These are phyloP conservation scores for Pharnaceum exiguum DNA, from an alignment of 148 eudicot species.

Conservation along the genomic window DNA sequence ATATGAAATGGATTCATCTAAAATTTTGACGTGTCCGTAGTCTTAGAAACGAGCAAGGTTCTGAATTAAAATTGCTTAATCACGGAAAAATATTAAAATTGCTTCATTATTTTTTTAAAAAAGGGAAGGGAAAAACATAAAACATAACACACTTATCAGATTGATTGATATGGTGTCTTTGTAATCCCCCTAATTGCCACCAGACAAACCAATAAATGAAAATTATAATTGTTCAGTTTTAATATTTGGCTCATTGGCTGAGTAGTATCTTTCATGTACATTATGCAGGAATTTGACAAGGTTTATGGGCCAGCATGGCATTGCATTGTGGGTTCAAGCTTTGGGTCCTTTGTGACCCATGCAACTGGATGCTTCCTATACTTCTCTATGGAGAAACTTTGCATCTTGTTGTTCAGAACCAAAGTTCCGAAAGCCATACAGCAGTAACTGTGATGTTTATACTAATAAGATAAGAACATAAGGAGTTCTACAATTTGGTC, in stretches of 20 bases:
- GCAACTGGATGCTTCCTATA: constrained; percentile 78
- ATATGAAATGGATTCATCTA: too few relatives aligned
- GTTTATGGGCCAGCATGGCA: constrained; percentile 92
- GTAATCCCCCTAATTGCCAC: too few relatives aligned
- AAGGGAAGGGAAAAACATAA: too few relatives aligned
- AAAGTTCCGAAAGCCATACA: constrained; percentile 52
- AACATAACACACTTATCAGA: too few relatives aligned
- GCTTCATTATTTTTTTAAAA: too few relatives aligned
- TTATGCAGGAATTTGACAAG: constrained; percentile 68
- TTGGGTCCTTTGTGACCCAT: constrained; percentile 88
- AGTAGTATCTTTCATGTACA: constrained; percentile 1
- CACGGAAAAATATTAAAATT: too few relatives aligned
- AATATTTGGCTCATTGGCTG: not conserved
- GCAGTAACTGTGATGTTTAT: constrained; percentile 2
- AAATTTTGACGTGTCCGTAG: too few relatives aligned
- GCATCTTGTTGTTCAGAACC: constrained; percentile 70
- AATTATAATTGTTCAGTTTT: not conserved
- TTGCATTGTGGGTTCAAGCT: constrained; percentile 87
- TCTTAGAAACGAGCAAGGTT: too few relatives aligned
- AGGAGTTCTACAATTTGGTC: too few relatives aligned
- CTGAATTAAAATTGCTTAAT: too few relatives aligned
- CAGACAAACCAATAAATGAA: too few relatives aligned
- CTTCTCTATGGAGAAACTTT: constrained; percentile 75
- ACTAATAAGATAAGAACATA: not conserved
- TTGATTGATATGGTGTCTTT: too few relatives aligned